Evolutionary conservation across 2,329 filamentous ascomycete species (phyloP).

Genomic region (Penicillium sp.): DNA sequence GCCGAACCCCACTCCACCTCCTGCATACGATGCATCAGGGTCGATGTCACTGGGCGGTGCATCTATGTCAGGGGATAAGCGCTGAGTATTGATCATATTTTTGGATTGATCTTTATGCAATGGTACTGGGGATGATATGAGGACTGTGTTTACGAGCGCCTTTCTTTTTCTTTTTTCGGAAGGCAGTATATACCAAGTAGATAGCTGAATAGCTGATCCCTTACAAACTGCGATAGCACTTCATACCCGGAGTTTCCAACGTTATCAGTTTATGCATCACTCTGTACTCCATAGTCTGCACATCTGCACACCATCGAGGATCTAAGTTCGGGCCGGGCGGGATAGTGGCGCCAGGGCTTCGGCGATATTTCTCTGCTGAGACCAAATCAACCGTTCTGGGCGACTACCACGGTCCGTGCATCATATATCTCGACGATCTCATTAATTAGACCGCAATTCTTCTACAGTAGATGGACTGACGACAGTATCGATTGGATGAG

Average conservation of each 20-base stretch:
- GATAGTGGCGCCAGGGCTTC: not conserved
- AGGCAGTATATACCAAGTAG: not conserved
- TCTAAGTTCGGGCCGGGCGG: slow-evolving; percentile 4
- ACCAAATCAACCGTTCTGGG: not conserved
- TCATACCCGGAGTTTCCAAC: no score
- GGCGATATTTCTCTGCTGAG: slow-evolving; percentile 1
- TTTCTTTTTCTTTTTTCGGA: not conserved
- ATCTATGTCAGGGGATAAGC: slow-evolving; percentile 32
- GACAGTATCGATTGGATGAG: slow-evolving; percentile 11
- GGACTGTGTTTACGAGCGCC: not conserved
- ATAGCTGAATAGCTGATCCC: not conserved
- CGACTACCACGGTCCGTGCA: not conserved
- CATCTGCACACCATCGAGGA: not conserved
- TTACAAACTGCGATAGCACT: not conserved
- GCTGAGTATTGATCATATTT: slow-evolving; percentile 13
- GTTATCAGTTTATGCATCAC: no score
- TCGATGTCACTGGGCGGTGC: slow-evolving; percentile 34
- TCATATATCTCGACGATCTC: not conserved
- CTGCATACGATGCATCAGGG: slow-evolving; percentile 37
- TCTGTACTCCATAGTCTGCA: no score
- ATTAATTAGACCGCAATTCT: not conserved
- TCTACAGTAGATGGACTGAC: no score
- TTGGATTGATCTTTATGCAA: not conserved
- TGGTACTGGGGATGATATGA: not conserved
- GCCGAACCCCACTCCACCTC: slow-evolving; percentile 38